A percentile compares a stretch with the other conserved stretches of the same genome.
Evolutionary conservation across 2,329 filamentous ascomycete species (phyloP).

Genomic region (Teratosphaeria pseudoeucalypti): DNA sequence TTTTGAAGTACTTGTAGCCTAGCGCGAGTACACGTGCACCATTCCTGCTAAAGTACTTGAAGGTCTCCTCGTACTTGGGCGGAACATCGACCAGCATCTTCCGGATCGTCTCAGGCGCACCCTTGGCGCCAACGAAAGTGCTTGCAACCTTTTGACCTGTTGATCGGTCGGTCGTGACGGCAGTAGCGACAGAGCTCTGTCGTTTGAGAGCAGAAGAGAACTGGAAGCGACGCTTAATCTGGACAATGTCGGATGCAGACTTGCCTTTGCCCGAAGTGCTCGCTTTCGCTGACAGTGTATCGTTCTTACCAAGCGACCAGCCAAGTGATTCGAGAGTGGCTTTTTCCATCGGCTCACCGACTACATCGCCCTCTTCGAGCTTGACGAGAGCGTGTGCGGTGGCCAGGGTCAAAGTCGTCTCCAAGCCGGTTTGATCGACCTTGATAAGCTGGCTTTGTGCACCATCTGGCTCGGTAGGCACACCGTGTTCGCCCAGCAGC

Average conservation of each 20-base stretch:
- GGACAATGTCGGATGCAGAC: conserved; percentile 62
- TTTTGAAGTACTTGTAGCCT: conserved; percentile 82
- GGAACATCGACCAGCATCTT: conserved; percentile 81
- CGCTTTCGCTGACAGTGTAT: conserved; percentile 63
- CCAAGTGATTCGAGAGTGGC: conserved; percentile 81
- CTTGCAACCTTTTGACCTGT: conserved; percentile 67
- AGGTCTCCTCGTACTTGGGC: conserved; percentile 89
- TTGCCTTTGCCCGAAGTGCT: conserved; percentile 28
- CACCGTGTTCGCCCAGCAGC: conserved; percentile 57
- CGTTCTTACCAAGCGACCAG: conserved; percentile 85
- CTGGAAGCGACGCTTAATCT: conserved; percentile 94
- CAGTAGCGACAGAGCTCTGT: conserved; percentile 84
- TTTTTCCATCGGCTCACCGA: conserved; percentile 98
- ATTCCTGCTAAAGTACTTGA: conserved; percentile 93
- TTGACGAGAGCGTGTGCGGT: conserved; percentile 93
- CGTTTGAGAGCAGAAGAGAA: conserved; percentile 95
- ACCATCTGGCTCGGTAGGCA: conserved; percentile 60
- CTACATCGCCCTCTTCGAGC: conserved; percentile 90
- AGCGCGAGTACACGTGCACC: conserved; percentile 89
- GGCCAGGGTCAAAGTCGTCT: conserved; percentile 86
- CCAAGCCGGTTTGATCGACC: conserved; percentile 59
- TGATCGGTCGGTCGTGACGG: conserved; percentile 59
- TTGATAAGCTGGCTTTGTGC: conserved; percentile 70
- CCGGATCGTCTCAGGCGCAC: conserved; percentile 91
- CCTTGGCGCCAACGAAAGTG: conserved; percentile 92